Conservation (phyloP, 805 yeast species). For the Naumovozyma dairenensis region DNA sequence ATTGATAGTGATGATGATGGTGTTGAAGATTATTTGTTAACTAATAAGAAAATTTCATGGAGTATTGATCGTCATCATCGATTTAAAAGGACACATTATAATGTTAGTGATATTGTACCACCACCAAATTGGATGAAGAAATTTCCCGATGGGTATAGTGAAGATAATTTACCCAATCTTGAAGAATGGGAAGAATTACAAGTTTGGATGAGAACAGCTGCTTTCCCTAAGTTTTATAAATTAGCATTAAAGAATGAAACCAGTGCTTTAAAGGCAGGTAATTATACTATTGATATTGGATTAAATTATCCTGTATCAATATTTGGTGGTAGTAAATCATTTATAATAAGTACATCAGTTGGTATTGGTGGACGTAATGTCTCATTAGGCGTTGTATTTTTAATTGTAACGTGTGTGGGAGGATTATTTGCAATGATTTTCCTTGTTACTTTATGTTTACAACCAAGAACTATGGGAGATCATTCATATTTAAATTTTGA, state of each 20-base stretch:
- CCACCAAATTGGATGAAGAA: constrained; percentile 73
- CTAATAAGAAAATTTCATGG: constrained; percentile 58
- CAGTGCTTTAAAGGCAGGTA: constrained; percentile 47
- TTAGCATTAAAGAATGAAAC: constrained; percentile 64
- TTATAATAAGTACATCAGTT: constrained; percentile 72
- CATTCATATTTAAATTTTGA: constrained; percentile 46
- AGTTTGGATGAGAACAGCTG: constrained; percentile 91
- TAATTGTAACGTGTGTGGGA: constrained; percentile 75
- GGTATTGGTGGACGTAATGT: constrained; percentile 82
- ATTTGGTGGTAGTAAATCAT: constrained; percentile 79
- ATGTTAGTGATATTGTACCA: constrained; percentile 53
- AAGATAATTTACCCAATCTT: constrained; percentile 58
- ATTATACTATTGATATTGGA: constrained; percentile 56
- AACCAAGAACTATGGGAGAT: constrained; percentile 72
- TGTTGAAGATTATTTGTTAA: constrained; percentile 29
- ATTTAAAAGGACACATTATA: constrained; percentile 54
- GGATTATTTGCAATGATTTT: constrained; percentile 64
- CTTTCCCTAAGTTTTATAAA: constrained; percentile 80
- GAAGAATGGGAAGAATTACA: constrained; percentile 60
- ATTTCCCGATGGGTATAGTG: constrained; percentile 67
- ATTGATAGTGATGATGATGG: constrained; percentile 22
- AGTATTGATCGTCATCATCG: constrained; percentile 45
- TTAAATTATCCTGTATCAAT: constrained; percentile 72
- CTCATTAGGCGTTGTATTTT: constrained; percentile 73
- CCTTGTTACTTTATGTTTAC: constrained; percentile 66